Evolutionary conservation across 2,329 filamentous ascomycete genomes (phyloP).

Genomic region (Exophiala viscosa): DNA sequence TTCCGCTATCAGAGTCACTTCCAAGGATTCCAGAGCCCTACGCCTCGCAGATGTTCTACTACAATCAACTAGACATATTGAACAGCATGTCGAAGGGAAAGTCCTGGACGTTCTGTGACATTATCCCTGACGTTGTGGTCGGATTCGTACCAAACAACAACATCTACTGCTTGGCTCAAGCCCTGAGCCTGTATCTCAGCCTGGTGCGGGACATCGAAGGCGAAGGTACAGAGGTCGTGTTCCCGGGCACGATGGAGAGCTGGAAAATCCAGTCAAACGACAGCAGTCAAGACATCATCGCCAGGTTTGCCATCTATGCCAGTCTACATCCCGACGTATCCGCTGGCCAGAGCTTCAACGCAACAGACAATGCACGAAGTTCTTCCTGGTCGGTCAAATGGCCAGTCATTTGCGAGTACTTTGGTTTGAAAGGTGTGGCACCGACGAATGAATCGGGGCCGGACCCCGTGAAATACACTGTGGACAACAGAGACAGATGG

Average conservation of each 20-base stretch:
- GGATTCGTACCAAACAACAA: constrained; percentile 33
- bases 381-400: constrained; percentile 2
- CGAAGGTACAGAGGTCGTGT: constrained; percentile 25
- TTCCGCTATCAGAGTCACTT: constrained; percentile 32
- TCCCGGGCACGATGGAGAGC: constrained; percentile 27
- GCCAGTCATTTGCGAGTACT: constrained; percentile 9
- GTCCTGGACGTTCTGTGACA: constrained; percentile 37
- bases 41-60: constrained; percentile 33
- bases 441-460: constrained; percentile 1
- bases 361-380: constrained; percentile 24
- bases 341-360: constrained; percentile 29
- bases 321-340: constrained; percentile 27
- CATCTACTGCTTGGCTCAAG: constrained; percentile 30
- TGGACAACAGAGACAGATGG: neutral
- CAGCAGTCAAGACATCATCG: constrained; percentile 30
- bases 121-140: constrained; percentile 33
- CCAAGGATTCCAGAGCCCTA: constrained; percentile 30
- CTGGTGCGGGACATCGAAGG: constrained; percentile 30
- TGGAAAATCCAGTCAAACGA: constrained; percentile 27
- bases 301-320: constrained; percentile 31
- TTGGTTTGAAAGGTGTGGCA: constrained; percentile 5
- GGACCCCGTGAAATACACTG: neutral
- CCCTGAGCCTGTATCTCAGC: constrained; percentile 33
- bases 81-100: constrained; percentile 25
- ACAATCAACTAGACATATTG: constrained; percentile 29